Conservation (phyloP, 371 early-diverging fungal species). For the Mucor saturninus region DNA sequence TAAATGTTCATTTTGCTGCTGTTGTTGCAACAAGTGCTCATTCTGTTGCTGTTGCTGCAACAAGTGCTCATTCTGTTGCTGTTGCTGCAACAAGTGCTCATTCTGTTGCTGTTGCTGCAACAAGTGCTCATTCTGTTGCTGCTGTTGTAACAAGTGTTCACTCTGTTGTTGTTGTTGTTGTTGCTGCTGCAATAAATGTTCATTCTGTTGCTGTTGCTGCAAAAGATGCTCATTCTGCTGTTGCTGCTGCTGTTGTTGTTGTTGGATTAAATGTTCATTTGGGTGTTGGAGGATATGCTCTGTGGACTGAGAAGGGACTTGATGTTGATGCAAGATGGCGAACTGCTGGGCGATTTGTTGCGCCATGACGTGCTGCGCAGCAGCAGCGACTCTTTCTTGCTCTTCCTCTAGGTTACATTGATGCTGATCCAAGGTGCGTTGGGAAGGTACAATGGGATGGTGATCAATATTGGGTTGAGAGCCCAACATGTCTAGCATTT, state of each 20-base stretch:
- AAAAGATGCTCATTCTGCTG: background rate
- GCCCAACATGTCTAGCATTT: slow-evolving; percentile 17
- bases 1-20: too few species aligned
- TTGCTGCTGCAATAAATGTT: slow-evolving; percentile 5
- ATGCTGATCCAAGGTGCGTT: slow-evolving; percentile 11
- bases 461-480: slow-evolving; percentile 15
- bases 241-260: background rate
- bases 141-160: too few species aligned
- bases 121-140: too few species aligned
- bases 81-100: too few species aligned
- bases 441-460: slow-evolving; percentile 35
- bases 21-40: too few species aligned
- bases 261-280: slow-evolving; percentile 1
- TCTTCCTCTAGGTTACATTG: slow-evolving; percentile 20
- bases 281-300: background rate
- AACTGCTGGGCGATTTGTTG: slow-evolving; percentile 36
- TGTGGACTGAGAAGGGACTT: background rate
- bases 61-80: too few species aligned
- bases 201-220: background rate
- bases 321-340: slow-evolving; percentile 18
- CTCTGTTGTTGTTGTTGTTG: slow-evolving; percentile 11
- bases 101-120: too few species aligned
- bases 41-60: too few species aligned
- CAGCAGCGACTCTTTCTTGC: slow-evolving; percentile 23
- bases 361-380: slow-evolving; percentile 33